phyloP scores from a whole-genome alignment of 352 stramenopile genomes.

The Phytophthora foliorum region DNA sequence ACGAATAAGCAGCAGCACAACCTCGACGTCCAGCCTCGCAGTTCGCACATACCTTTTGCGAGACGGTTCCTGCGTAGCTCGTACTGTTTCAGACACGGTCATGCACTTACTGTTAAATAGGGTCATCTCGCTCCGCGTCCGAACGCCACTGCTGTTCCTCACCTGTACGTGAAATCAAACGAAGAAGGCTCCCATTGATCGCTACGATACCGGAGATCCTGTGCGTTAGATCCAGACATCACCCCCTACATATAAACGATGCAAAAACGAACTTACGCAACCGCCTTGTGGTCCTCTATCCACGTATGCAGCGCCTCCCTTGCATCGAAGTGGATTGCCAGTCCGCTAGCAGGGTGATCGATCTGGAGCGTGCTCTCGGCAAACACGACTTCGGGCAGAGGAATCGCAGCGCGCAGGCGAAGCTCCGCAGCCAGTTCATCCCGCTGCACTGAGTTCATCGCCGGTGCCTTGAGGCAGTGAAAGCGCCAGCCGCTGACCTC shows the following conservation, averaged over 20 bases:
- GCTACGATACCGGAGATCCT: conserved; percentile 7
- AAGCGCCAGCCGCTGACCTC: conserved; percentile 62
- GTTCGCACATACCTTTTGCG: conserved; percentile 16
- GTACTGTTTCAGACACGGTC: conserved; percentile 25
- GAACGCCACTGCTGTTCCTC: not conserved
- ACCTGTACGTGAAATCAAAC: conserved; percentile 77
- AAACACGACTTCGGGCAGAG: conserved; percentile 73
- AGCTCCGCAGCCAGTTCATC: conserved; percentile 42
- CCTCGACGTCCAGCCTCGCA: not conserved
- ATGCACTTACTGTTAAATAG: conserved; percentile 4
- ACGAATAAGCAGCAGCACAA: not conserved
- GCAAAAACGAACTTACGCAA: conserved; percentile 17
- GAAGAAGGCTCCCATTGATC: conserved; percentile 43
- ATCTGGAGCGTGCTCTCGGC: conserved; percentile 46
- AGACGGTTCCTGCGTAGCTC: conserved; percentile 47
- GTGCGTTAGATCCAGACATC: not conserved
- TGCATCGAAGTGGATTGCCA: conserved; percentile 56
- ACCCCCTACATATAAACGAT: not conserved
- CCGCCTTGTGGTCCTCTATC: conserved; percentile 33
- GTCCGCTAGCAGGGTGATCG: conserved; percentile 30
- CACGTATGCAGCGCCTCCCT: conserved; percentile 55
- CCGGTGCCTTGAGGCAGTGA: conserved; percentile 36
- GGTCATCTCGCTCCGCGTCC: not conserved
- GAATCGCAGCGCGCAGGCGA: conserved; percentile 39
- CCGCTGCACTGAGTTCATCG: conserved; percentile 56